Base-by-base conservation (phyloP, 2,329 filamentous ascomycete species). In the Pseudogymnoascus sp. region DNA sequence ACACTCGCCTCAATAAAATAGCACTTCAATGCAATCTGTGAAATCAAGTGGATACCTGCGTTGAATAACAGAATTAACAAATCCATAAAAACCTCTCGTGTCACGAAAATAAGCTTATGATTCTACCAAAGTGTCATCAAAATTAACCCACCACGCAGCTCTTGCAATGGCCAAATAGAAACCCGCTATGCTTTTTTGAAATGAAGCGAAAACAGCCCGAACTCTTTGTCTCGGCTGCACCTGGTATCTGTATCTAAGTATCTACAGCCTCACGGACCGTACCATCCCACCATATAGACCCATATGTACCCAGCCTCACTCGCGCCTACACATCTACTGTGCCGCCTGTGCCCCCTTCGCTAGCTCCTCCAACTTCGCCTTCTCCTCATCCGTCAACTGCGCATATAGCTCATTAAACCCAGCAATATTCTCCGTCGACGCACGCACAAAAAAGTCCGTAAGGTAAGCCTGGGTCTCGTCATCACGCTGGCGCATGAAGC, bases 401-500 rank as follows among this genome's bases (percentile, higher is more conserved):
- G 59, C 63, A 61, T 73, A 74, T 10, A 74, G 60, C 23, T 68
- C 70, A 61, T 72, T 71, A 61, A 75, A 75, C 6, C 69, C 70
- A 4, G 68, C 71, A 19, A 72, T 59, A 61, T 74, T 71, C 61
- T 71, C 69, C 6, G 64, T 63, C 2, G 66, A 66, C 12, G 68
- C 69, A 12, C 66, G 64, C 2, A 85, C 71, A 75, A 96, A 96
- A 75, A 95, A 96, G 12, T 92, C 84, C 1, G 84, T 80, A 52
- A 97, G 77, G 71, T 90, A 96, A 3, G 81, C 82, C 71, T 95
- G 90, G 6, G 92, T 96, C 77, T 96, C 91, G 69, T 96, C 90
- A 70, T 97, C 92, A 33, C 86, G 82, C 68, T 87, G 83, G 59
- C 91, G 83, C 66, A 75, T 75, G 48, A 74, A 69, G 59, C 73